Evolutionary conservation across 2,329 filamentous ascomycete genomes (phyloP).

Genomic region (Didymella glomerata): DNA sequence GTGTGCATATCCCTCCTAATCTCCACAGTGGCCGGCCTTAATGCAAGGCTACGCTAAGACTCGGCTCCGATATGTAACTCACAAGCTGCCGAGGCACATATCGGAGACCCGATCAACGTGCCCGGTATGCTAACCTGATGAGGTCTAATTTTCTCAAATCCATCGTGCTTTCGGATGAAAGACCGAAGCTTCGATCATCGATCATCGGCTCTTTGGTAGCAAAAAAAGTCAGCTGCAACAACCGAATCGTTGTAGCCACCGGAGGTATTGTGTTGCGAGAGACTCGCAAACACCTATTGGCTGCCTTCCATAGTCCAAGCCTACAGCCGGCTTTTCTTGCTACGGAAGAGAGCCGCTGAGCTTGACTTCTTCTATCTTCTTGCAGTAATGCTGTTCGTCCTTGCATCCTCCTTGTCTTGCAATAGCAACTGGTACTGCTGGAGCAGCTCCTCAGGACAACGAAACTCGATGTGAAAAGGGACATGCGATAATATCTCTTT

Average conservation of each 20-base stretch:
- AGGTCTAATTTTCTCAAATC: neutral
- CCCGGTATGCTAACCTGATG: neutral
- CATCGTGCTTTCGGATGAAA: neutral
- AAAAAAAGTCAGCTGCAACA: neutral
- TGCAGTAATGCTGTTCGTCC: neutral
- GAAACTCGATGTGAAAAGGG: conserved; percentile 42
- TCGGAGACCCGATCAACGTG: neutral
- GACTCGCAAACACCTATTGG: neutral
- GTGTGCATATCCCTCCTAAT: conserved; percentile 8
- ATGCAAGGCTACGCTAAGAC: conserved; percentile 15
- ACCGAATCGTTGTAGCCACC: neutral
- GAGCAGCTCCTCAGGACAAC: conserved; percentile 38
- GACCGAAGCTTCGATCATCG: neutral
- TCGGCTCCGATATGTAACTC: neutral
- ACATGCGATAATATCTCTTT: conserved; percentile 35
- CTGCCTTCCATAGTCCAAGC: neutral
- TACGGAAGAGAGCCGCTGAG: neutral
- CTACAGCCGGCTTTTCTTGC: too few relatives aligned
- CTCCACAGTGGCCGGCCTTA: conserved; percentile 5
- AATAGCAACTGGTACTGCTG: conserved; percentile 22
- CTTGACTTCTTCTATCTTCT: neutral
- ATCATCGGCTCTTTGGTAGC: neutral
- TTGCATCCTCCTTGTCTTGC: conserved; percentile 12
- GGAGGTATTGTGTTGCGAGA: neutral
- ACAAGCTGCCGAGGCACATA: conserved; percentile 17